phyloP scores from a whole-genome alignment of 2,329 filamentous ascomycete species.

The Cryphonectria nitschkei region DNA sequence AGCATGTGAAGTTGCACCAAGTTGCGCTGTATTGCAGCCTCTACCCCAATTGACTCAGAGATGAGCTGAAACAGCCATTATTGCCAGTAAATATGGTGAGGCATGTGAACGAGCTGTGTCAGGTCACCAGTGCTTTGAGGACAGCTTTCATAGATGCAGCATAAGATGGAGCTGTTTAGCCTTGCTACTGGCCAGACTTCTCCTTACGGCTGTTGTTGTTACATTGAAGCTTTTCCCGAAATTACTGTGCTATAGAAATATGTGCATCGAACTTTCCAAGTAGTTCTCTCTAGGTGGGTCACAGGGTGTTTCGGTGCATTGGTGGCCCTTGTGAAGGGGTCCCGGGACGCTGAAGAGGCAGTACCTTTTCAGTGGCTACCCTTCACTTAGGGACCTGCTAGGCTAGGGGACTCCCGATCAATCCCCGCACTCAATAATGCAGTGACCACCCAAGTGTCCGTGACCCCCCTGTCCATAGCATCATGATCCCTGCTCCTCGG shows the following conservation, averaged over 20 bases:
- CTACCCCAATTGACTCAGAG: background rate
- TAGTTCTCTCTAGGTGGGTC: constrained; percentile 16
- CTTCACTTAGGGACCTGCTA: background rate
- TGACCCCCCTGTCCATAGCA: constrained; percentile 18
- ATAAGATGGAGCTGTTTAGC: background rate
- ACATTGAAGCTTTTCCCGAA: constrained; percentile 9
- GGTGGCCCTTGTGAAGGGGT: constrained; percentile 16
- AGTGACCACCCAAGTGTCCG: constrained; percentile 18
- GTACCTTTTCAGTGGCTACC: background rate
- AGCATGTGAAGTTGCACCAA: background rate
- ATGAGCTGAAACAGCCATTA: background rate
- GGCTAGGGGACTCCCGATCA: constrained; percentile 1
- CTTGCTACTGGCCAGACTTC: too few relatives aligned
- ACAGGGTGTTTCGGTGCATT: background rate
- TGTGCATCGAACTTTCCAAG: constrained; percentile 28
- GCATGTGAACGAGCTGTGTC: background rate
- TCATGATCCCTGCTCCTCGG: constrained; percentile 20
- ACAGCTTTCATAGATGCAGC: constrained; percentile 1
- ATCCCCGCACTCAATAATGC: constrained; percentile 26
- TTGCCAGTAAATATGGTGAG: background rate
- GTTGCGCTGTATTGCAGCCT: background rate
- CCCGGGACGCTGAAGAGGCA: constrained; percentile 20
- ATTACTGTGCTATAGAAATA: constrained; percentile 11
- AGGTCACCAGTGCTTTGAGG: background rate
- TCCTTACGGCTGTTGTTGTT: background rate